These are phyloP conservation scores for Apiospora saccharicola DNA, from an alignment of 2,329 filamentous ascomycete species.

Conservation along the genomic window DNA sequence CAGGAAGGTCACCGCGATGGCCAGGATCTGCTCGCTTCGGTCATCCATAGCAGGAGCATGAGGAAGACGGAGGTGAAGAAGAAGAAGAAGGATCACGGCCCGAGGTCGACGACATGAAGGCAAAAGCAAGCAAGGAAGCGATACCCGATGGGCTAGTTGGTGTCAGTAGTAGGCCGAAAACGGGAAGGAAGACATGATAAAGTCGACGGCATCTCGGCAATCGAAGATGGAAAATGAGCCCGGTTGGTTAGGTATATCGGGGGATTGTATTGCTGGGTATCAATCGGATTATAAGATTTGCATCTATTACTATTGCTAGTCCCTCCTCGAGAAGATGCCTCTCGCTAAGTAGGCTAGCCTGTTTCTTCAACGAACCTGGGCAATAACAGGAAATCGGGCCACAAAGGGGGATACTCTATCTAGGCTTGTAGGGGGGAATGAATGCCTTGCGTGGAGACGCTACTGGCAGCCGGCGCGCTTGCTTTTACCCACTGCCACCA, in stretches of 20 bases:
- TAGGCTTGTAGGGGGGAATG: neutral
- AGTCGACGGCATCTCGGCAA: neutral
- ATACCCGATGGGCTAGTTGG: neutral
- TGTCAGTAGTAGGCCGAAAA: neutral
- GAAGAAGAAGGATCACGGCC: neutral
- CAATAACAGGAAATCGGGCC: neutral
- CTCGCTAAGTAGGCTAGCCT: neutral
- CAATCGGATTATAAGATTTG: neutral
- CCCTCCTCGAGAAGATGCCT: neutral
- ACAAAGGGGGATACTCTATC: neutral
- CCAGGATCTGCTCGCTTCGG: constrained; percentile 10
- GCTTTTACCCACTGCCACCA: neutral
- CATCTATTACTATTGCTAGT: neutral
- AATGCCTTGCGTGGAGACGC: neutral
- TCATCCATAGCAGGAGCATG: neutral
- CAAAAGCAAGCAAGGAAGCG: neutral
- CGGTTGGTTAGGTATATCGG: neutral
- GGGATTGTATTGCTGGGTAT: neutral
- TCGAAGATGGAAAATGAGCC: neutral
- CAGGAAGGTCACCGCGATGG: constrained; percentile 12
- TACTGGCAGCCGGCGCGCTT: neutral
- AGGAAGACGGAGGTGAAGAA: neutral
- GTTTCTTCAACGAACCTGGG: neutral
- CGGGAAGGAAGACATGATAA: neutral
- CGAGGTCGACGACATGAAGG: neutral